phyloP scores from a whole-genome alignment of 345 rosid genomes.

The Citrus inodora region DNA sequence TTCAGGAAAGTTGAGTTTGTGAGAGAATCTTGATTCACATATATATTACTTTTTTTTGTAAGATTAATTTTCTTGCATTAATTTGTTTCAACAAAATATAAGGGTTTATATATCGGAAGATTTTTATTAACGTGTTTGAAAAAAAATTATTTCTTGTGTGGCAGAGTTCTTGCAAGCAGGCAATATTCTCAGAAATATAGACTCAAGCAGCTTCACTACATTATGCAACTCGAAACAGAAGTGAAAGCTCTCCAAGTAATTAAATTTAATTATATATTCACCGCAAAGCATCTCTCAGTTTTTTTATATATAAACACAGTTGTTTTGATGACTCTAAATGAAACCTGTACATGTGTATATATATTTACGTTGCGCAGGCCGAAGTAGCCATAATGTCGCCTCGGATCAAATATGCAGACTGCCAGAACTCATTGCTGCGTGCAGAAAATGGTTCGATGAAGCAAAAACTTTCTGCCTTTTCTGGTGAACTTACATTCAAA shows the following conservation, averaged over 20 bases:
- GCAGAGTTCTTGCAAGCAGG: constrained; percentile 21
- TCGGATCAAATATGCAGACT: constrained; percentile 3
- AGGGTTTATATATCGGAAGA: too few relatives aligned
- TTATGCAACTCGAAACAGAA: constrained; percentile 18
- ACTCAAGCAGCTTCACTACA: constrained; percentile 15
- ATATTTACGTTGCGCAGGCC: constrained; percentile 12
- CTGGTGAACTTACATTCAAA: constrained; percentile 1
- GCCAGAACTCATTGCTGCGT: constrained; percentile 18
- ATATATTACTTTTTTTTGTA: too few relatives aligned
- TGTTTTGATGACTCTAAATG: too few relatives aligned
- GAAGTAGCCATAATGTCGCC: constrained; percentile 6
- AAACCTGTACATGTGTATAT: not conserved
- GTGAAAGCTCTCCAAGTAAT: constrained; percentile 25
- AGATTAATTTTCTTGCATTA: too few relatives aligned
- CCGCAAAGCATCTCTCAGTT: not conserved
- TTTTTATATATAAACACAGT: not conserved
- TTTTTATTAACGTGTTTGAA: not conserved
- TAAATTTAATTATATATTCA: not conserved
- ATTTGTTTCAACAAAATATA: too few relatives aligned
- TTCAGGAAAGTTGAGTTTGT: not conserved
- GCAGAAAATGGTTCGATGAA: constrained; percentile 18
- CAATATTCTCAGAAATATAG: constrained; percentile 23
- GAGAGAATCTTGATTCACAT: not conserved
- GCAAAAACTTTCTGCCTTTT: not conserved
- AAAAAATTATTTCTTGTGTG: not conserved